Percentiles rank a stretch among this genome's conserved stretches.
These are phyloP conservation scores for Claviceps sorghi DNA, from an alignment of 2,329 filamentous ascomycete species.

Conservation along the genomic window DNA sequence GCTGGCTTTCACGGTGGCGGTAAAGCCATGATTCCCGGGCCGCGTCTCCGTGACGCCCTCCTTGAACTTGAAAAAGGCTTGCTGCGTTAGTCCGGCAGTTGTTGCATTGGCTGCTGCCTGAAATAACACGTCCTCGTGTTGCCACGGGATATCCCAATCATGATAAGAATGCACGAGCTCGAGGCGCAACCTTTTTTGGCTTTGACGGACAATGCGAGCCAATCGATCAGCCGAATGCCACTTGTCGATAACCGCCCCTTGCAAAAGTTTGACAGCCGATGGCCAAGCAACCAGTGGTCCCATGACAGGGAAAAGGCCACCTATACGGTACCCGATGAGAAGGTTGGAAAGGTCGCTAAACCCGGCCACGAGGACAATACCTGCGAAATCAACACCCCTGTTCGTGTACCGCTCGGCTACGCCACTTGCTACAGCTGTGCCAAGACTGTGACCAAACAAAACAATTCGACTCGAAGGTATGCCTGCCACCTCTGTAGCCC, in stretches of 20 bases:
- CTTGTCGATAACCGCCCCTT: slow-evolving; percentile 54
- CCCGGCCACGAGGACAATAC: slow-evolving; percentile 62
- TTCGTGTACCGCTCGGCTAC: slow-evolving; percentile 55
- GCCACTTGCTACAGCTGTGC: slow-evolving; percentile 68
- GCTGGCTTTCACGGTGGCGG: slow-evolving; percentile 29
- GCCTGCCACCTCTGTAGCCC: slow-evolving; percentile 48
- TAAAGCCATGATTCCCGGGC: slow-evolving; percentile 30
- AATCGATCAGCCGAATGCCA: slow-evolving; percentile 65
- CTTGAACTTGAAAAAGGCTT: slow-evolving; percentile 29
- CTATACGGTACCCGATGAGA: slow-evolving; percentile 62
- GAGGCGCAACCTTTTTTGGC: slow-evolving; percentile 43
- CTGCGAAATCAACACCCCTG: slow-evolving; percentile 55
- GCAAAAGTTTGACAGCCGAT: slow-evolving; percentile 44
- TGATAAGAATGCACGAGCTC: slow-evolving; percentile 67
- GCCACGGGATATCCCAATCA: slow-evolving; percentile 70
- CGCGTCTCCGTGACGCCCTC: slow-evolving; percentile 27
- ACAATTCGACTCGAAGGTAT: slow-evolving; percentile 61
- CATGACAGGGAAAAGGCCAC: slow-evolving; percentile 66
- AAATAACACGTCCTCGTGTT: slow-evolving; percentile 52
- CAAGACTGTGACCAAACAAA: slow-evolving; percentile 73
- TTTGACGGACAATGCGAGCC: slow-evolving; percentile 36
- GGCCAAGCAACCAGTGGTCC: slow-evolving; percentile 58
- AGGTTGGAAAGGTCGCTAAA: slow-evolving; percentile 65
- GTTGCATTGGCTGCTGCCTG: slow-evolving; percentile 40
- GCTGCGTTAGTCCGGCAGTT: slow-evolving; percentile 21